These are phyloP conservation scores for Davidsoniella eucalypti DNA, from an alignment of 2,329 filamentous ascomycete species.

Conservation along the genomic window DNA sequence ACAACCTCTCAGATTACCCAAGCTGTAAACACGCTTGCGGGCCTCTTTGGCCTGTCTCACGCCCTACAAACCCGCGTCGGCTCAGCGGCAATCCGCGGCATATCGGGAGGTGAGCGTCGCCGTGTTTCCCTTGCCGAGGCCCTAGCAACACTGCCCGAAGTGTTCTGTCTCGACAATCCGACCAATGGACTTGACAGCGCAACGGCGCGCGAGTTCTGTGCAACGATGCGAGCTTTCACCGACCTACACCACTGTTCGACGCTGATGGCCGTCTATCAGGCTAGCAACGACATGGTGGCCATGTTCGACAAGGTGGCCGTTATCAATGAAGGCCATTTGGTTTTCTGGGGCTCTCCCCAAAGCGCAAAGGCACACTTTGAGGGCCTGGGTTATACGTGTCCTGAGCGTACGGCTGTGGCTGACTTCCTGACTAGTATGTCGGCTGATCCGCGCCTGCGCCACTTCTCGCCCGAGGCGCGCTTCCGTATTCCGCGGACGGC, in stretches of 20 bases:
- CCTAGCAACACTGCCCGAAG: slow-evolving; percentile 21
- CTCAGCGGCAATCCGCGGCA: slow-evolving; percentile 46
- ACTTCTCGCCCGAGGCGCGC: background rate
- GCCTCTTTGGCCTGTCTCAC: slow-evolving; percentile 47
- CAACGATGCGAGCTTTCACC: slow-evolving; percentile 9
- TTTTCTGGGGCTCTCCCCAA: slow-evolving; percentile 51
- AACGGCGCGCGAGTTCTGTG: slow-evolving; percentile 8
- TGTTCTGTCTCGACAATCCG: slow-evolving; percentile 12
- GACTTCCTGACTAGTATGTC: slow-evolving; percentile 45
- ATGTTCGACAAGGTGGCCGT: slow-evolving; percentile 12
- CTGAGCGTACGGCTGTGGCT: slow-evolving; percentile 51
- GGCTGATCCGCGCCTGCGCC: background rate
- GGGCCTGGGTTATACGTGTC: slow-evolving; percentile 55
- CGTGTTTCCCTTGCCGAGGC: slow-evolving; percentile 63
- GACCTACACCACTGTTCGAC: slow-evolving; percentile 7
- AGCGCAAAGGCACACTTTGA: slow-evolving; percentile 53
- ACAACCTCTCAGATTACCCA: slow-evolving; percentile 23
- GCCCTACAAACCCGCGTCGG: slow-evolving; percentile 53
- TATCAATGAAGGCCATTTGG: slow-evolving; percentile 7
- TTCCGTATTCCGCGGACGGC: background rate
- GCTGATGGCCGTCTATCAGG: slow-evolving; percentile 11
- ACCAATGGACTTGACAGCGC: slow-evolving; percentile 12
- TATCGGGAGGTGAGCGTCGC: slow-evolving; percentile 52
- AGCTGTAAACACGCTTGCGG: slow-evolving; percentile 19
- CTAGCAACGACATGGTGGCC: slow-evolving; percentile 2